Evolutionary conservation across 352 stramenopile species (phyloP).

Genomic region (Globisporangium cylindrosporum): DNA sequence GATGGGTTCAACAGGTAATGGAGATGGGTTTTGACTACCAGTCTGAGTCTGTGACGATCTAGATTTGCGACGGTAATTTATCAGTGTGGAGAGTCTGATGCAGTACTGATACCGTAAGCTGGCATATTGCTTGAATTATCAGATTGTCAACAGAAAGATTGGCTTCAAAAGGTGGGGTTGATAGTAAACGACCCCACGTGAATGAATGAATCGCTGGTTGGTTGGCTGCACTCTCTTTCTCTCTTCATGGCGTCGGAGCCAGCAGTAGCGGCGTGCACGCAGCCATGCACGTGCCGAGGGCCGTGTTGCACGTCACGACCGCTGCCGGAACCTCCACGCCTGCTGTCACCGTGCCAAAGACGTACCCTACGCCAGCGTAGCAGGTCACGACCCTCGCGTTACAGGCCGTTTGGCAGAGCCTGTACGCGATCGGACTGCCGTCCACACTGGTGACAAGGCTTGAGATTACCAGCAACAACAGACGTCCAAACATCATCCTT

Average conservation of each 20-base stretch:
- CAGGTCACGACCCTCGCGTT: constrained; percentile 37
- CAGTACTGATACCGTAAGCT: background rate
- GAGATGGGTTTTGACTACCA: background rate
- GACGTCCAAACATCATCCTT: background rate
- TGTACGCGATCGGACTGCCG: constrained; percentile 26
- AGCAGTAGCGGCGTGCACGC: constrained; percentile 21
- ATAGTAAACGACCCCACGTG: background rate
- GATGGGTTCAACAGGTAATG: constrained; percentile 1
- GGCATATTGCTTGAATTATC: background rate
- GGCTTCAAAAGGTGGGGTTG: background rate
- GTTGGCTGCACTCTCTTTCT: background rate
- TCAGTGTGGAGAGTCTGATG: background rate
- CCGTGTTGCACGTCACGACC: constrained; percentile 27
- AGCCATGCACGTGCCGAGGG: constrained; percentile 37
- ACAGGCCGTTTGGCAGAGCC: constrained; percentile 37
- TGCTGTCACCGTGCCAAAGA: constrained; percentile 38
- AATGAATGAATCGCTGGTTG: background rate
- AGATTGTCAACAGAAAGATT: background rate
- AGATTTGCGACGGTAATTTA: constrained; percentile 1
- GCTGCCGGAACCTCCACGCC: constrained; percentile 13
- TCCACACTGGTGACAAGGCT: background rate
- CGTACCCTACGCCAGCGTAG: constrained; percentile 27
- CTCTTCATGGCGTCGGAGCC: constrained; percentile 1
- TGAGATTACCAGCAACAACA: background rate
- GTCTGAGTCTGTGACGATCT: constrained; percentile 2